Evolutionary conservation across 495 filamentous ascomycete species (phyloP), one percentile per base, ranked within the genome.

Genomic region (Penicillium paxilli): DNA sequence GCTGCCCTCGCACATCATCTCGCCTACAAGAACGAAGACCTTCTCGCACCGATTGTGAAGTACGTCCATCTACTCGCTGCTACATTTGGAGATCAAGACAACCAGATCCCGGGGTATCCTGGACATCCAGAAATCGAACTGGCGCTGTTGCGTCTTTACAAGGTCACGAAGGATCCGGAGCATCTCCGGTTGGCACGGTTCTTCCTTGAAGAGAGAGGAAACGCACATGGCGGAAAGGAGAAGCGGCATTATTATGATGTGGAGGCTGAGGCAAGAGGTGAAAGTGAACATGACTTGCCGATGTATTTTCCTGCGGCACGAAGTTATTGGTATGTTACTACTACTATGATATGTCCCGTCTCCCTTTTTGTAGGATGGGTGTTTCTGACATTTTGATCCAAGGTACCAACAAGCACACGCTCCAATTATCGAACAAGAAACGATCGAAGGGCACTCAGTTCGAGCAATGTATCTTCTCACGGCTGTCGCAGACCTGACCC

Each of bases 81-180:
- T 10, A 75, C 65, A 1, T 81, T 85, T 61, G 83, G 83, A 0
- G 67, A 70, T 4, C 72, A 72, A 5, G 58, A 71, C 14, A 64
- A 60, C n/a, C 77, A 83, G 58, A 76, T 73, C 37, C 78, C 76
- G 26, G 82, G 80, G 12, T 86, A 85, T 50, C 83, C 82, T 5
- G 83, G 81, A 0, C 83, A 85, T 55, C 81, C 76, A 0, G 82
- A 86, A 52, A 83, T 84, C 40, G 82, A 86, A 57, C 68, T 86
- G 5, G 76, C 80, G 14, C 68, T 85, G 3, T 54, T 83, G n/a
- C 69, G 83, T 7, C 68, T 85, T 4, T 81, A 80, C 53, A 67
- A 76, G 8, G 62, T 66, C 16, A 82, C 79, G 4, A 55, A 63
- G 2, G 68, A 80, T 47, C 48, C 72, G 21, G 65, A 77, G 9